phyloP scores from a whole-genome alignment of 2,329 filamentous ascomycete species.

The Stromatinia cepivora region DNA sequence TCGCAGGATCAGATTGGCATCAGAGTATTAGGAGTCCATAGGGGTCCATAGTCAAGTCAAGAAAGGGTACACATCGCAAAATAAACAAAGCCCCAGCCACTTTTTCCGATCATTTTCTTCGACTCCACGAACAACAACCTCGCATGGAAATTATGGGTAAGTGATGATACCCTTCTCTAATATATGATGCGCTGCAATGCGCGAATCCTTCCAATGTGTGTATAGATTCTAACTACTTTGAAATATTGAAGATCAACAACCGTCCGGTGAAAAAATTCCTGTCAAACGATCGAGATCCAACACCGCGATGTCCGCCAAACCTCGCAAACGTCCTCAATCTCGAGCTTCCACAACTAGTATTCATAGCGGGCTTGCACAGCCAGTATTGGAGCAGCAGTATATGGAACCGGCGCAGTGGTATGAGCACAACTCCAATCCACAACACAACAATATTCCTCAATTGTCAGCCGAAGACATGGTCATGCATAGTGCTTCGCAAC shows the following conservation, averaged over 20 bases:
- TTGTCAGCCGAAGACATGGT: slow-evolving; percentile 62
- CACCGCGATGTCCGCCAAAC: slow-evolving; percentile 46
- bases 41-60: neutral
- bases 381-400: slow-evolving; percentile 39
- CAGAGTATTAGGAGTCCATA: neutral
- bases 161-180: slow-evolving; percentile 23
- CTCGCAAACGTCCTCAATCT: slow-evolving; percentile 47
- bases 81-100: slow-evolving; percentile 37
- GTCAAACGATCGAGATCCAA: slow-evolving; percentile 48
- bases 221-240: slow-evolving; percentile 28
- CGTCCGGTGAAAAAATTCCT: slow-evolving; percentile 41
- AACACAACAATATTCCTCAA: slow-evolving; percentile 38
- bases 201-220: slow-evolving; percentile 7
- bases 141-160: slow-evolving; percentile 36
- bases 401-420: slow-evolving; percentile 39
- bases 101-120: slow-evolving; percentile 19
- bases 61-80: slow-evolving; percentile 19
- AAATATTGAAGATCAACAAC: slow-evolving; percentile 35
- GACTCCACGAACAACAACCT: slow-evolving; percentile 21
- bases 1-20: slow-evolving; percentile 10
- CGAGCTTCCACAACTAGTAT: slow-evolving; percentile 51
- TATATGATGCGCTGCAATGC: slow-evolving; percentile 17
- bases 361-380: slow-evolving; percentile 41
- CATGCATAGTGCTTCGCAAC: slow-evolving; percentile 56
- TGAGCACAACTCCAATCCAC: slow-evolving; percentile 36